These are phyloP conservation scores for Scolecobasidium constrictum DNA, from an alignment of 2,329 filamentous ascomycete genomes.

Conservation along the genomic window DNA sequence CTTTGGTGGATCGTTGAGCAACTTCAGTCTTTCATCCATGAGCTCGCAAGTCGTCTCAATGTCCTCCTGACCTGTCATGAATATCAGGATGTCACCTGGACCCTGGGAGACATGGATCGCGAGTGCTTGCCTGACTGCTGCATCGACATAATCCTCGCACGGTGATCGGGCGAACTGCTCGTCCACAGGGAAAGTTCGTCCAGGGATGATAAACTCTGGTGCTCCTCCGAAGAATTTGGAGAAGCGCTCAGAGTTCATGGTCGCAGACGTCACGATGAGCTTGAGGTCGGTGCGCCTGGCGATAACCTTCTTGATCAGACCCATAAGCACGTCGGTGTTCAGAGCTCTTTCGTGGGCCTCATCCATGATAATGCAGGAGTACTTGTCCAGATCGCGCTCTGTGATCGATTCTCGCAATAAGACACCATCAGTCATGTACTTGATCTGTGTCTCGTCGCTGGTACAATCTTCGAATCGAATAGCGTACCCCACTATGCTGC, in stretches of 20 bases:
- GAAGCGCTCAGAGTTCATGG: constrained; percentile 96
- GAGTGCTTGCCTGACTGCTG: constrained; percentile 89
- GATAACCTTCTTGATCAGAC: constrained; percentile 92
- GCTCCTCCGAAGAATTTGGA: constrained; percentile 93
- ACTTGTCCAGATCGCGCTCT: constrained; percentile 85
- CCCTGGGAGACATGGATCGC: constrained; percentile 95
- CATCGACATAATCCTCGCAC: constrained; percentile 95
- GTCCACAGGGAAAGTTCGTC: constrained; percentile 92
- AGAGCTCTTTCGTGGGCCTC: constrained; percentile 94
- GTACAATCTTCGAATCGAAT: constrained; percentile 99
- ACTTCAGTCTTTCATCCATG: constrained; percentile 73
- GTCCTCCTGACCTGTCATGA: constrained; percentile 99
- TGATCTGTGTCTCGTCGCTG: constrained; percentile 88
- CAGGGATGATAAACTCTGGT: constrained; percentile 92
- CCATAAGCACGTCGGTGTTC: constrained; percentile 96
- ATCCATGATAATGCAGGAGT: constrained; percentile 99
- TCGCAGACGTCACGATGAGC: constrained; percentile 93
- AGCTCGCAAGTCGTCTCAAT: constrained; percentile 96
- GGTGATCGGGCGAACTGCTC: constrained; percentile 91
- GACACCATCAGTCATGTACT: constrained; percentile 99
- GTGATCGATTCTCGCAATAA: constrained; percentile 85
- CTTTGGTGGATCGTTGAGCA: constrained; percentile 89
- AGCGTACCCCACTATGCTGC: constrained; percentile 83
- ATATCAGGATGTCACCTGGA: constrained; percentile 86
- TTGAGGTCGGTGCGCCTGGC: constrained; percentile 84